Base-by-base conservation (phyloP, 2,329 filamentous ascomycete species). In the Colletotrichum falcatum region DNA sequence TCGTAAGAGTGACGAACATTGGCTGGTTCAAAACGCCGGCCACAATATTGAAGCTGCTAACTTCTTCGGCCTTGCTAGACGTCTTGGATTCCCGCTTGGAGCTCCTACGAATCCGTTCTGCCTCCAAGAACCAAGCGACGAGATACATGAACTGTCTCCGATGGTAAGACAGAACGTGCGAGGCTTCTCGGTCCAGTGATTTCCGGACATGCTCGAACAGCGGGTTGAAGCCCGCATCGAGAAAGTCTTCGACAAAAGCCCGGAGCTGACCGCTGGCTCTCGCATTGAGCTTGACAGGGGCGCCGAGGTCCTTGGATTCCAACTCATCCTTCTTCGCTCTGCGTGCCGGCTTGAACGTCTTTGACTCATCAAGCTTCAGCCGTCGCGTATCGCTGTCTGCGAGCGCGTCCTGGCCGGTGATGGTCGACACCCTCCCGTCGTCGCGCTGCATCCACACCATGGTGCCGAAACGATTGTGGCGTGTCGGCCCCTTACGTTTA, bases 371-470 rank as follows among this genome's bases (percentile, higher is more conserved):
- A 89, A 99, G 94, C 79, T 97, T 97, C 61, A 92, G 87, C 74
- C 97, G 88, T 8, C 92, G 92, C 48, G 88, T 88, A 11, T 92
- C 87, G 8, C 90, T 88, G 75, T 94, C 90, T 3, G 90, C 88
- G 54, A 99, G 87, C 5, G 93, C 93, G 75, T 94, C 92, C 78
- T 98, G 95, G 1, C 96, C 96, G 0, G 94, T 95, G 1, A 99
- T 88, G 0, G 95, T 94, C 0, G 93, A 92, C 75, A 96, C 89
- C 76, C 95, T 95, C 61, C 92, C 90, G 74, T 95, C 92, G 59
- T 94, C 92, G 66, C 95, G 87, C 82, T 97, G 94, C 46, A 99
- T 90, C 95, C 95, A 98, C 42, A 98, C 90, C 93, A 98, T 98
- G 14, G 95, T 97, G 3, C 96, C 96, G 77, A 98, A 99, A 42